phyloP scores from a whole-genome alignment of 2,329 filamentous ascomycete species.

The Falciphora oryzae region DNA sequence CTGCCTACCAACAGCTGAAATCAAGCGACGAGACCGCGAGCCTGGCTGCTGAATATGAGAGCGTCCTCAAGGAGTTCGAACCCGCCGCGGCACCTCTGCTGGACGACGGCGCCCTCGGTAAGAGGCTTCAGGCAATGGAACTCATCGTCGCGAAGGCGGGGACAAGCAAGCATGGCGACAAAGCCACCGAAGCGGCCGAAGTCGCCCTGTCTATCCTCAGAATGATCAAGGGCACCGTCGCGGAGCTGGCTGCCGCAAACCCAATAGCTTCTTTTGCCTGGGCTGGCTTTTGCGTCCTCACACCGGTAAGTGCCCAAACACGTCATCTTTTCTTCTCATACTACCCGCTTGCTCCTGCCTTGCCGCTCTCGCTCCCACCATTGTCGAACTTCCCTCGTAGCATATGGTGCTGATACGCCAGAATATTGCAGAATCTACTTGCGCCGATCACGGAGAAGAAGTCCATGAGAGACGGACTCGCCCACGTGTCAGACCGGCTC shows the following conservation, averaged over 20 bases:
- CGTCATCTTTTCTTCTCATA: not conserved
- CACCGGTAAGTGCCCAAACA: not conserved
- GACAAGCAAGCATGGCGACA: not conserved
- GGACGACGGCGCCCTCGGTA: not conserved
- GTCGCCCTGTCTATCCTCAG: not conserved
- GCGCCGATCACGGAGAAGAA: not conserved
- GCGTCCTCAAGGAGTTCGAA: not conserved
- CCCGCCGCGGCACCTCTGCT: not conserved
- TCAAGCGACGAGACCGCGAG: not conserved
- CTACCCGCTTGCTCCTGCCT: not conserved
- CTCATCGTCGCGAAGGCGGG: not conserved
- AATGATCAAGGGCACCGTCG: not conserved
- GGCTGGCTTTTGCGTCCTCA: conserved; percentile 3
- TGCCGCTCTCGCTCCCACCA: too few relatives aligned
- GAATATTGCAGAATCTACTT: not conserved
- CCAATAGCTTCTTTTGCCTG: not conserved
- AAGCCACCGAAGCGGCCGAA: not conserved
- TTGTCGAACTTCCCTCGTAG: not conserved
- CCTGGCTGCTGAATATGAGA: not conserved
- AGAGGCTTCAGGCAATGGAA: conserved; percentile 5
- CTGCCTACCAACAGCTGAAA: conserved; percentile 3
- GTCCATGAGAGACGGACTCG: not conserved
- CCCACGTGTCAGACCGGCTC: conserved; percentile 1
- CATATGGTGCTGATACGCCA: not conserved
- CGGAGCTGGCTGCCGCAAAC: not conserved